phyloP scores from a whole-genome alignment of 2,329 filamentous ascomycete species.

The Hortaea werneckii region DNA sequence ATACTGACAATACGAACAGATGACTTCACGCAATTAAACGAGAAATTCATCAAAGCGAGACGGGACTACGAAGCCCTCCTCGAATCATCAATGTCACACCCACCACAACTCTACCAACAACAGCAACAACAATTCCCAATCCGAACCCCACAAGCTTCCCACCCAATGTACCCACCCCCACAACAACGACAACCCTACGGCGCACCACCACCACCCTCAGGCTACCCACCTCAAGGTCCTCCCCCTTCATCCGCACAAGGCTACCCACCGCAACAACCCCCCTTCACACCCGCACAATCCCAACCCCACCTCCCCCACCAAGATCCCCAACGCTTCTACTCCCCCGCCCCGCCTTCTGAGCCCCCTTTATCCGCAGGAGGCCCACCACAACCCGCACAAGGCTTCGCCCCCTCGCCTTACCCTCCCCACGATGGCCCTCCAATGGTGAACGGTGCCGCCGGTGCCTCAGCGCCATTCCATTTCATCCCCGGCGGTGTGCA shows the following conservation, averaged over 20 bases:
- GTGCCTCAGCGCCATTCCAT: neutral
- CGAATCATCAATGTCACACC: constrained; percentile 92
- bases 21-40: constrained; percentile 95
- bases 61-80: constrained; percentile 93
- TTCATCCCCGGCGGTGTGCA: neutral
- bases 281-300: constrained; percentile 24
- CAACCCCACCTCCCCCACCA: constrained; percentile 29
- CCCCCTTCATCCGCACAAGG: constrained; percentile 4
- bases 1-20: constrained; percentile 43
- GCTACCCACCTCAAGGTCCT: constrained; percentile 16
- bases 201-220: constrained; percentile 19
- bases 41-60: constrained; percentile 98
- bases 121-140: constrained; percentile 31
- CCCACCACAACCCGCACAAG: constrained; percentile 9
- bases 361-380: constrained; percentile 5
- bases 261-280: constrained; percentile 19
- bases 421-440: constrained; percentile 16
- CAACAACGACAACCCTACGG: constrained; percentile 33
- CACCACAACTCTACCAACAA: constrained; percentile 39
- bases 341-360: neutral
- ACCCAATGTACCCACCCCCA: constrained; percentile 14
- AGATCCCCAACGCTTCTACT: constrained; percentile 10
- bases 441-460: neutral
- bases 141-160: constrained; percentile 13
- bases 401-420: constrained; percentile 27